A percentile compares a stretch with the other conserved stretches of the same genome.
phyloP scores from a whole-genome alignment of 306 rosid species.

The Parietaria judaica region DNA sequence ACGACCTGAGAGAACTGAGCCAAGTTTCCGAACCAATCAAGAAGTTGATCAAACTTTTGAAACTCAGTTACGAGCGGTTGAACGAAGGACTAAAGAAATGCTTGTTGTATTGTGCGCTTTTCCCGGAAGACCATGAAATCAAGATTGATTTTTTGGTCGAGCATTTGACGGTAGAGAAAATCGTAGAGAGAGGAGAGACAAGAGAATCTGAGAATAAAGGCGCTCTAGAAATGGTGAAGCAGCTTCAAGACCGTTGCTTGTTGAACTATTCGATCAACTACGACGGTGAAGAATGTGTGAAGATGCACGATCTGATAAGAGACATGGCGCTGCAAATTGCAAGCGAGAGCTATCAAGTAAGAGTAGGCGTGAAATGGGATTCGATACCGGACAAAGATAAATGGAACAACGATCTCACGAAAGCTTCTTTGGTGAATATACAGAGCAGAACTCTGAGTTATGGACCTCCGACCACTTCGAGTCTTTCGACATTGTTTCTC shows the following conservation, averaged over 20 bases:
- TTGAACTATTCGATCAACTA: background rate
- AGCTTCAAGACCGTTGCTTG: constrained; percentile 4
- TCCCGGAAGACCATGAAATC: constrained; percentile 4
- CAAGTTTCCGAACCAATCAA: background rate
- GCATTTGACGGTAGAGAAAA: constrained; percentile 4
- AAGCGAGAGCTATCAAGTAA: background rate
- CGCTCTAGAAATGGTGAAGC: constrained; percentile 7
- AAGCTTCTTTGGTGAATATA: background rate
- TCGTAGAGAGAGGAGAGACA: constrained; percentile 3
- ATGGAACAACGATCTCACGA: background rate
- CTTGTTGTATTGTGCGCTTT: constrained; percentile 14
- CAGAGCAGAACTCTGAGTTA: background rate
- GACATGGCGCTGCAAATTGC: constrained; percentile 9
- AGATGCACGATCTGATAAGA: constrained; percentile 19
- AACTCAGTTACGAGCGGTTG: constrained; percentile 10
- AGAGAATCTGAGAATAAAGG: background rate
- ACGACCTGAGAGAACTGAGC: constrained; percentile 11
- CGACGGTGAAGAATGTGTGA: background rate
- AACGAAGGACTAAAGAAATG: constrained; percentile 4
- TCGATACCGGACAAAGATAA: background rate
- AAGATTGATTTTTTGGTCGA: constrained; percentile 7
- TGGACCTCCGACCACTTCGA: constrained; percentile 11
- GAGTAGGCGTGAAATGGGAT: background rate
- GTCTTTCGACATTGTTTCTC: constrained; percentile 4
- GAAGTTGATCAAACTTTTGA: constrained; percentile 8